These are phyloP conservation scores for Diaporthe humulicola DNA, from an alignment of 2,329 filamentous ascomycete genomes.

Conservation along the genomic window DNA sequence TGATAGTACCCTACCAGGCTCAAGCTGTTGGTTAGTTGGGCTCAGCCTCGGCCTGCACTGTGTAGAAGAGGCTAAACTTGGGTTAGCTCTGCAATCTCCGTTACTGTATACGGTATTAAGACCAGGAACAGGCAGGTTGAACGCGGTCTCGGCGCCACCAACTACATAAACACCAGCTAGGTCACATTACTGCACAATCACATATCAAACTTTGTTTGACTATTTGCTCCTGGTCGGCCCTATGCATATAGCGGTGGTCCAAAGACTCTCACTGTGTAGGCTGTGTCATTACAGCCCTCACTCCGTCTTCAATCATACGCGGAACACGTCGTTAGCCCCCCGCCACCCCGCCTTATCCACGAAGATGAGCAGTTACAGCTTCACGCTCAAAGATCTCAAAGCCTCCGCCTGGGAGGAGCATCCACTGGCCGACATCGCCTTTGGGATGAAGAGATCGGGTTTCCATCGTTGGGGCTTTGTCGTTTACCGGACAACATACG, in stretches of 20 bases:
- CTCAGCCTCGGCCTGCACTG: too few relatives aligned
- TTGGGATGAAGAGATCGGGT: neutral
- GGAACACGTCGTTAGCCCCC: neutral
- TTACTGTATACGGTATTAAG: too few relatives aligned
- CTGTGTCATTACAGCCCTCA: neutral
- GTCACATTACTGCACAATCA: too few relatives aligned
- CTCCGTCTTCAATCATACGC: neutral
- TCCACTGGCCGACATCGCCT: neutral
- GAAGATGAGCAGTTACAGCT: neutral
- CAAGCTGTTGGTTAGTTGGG: too few relatives aligned
- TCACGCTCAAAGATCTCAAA: neutral
- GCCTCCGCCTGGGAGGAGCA: neutral
- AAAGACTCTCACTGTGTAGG: neutral
- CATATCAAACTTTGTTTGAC: too few relatives aligned
- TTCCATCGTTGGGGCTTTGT: neutral
- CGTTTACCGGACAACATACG: constrained; percentile 1
- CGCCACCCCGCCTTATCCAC: neutral
- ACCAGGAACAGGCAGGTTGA: too few relatives aligned
- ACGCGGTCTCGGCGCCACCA: too few relatives aligned
- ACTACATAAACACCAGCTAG: too few relatives aligned
- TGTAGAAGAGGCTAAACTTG: too few relatives aligned
- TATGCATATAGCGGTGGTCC: neutral
- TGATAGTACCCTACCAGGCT: too few relatives aligned
- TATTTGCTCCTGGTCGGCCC: too few relatives aligned
- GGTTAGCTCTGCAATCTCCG: too few relatives aligned